Evolutionary conservation across 2,329 filamentous ascomycete genomes (phyloP).

Genomic region (Colletotrichum coccodes): DNA sequence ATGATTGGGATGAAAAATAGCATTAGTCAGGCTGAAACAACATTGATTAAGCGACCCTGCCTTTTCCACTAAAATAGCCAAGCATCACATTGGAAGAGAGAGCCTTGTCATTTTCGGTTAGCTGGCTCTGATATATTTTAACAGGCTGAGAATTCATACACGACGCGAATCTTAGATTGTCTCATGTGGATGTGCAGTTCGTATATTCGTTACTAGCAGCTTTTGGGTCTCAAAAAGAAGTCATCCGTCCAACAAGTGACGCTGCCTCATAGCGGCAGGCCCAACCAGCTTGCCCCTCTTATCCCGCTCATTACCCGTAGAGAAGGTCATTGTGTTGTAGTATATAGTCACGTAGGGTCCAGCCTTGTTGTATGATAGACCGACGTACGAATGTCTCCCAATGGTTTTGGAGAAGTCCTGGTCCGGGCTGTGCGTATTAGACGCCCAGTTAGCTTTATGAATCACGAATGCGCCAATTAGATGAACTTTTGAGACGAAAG

Average conservation of each 20-base stretch:
- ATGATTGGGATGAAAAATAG: too few species aligned
- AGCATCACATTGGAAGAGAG: too few species aligned
- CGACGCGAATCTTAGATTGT: too few species aligned
- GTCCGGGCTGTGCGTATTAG: not conserved
- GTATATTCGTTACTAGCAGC: not conserved
- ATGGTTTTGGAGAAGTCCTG: conserved; percentile 25
- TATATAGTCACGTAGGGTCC: conserved; percentile 25
- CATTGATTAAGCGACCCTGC: too few species aligned
- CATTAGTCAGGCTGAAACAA: too few species aligned
- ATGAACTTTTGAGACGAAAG: too few species aligned
- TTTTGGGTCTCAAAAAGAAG: not conserved
- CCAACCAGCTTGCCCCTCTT: conserved; percentile 15
- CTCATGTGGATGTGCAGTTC: too few species aligned
- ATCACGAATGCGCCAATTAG: not conserved
- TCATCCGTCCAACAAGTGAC: conserved; percentile 14
- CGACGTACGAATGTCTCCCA: conserved; percentile 25
- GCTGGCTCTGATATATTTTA: too few species aligned
- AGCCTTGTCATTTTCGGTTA: too few species aligned
- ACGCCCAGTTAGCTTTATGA: not conserved
- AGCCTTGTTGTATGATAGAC: conserved; percentile 14
- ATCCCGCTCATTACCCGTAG: conserved; percentile 10
- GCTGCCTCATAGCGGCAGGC: conserved; percentile 24
- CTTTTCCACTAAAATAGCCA: too few species aligned
- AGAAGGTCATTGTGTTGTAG: conserved; percentile 29
- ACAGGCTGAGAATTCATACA: too few species aligned